A percentile compares a stretch with the other conserved stretches of the same genome.
phyloP scores from a whole-genome alignment of 2,329 filamentous ascomycete species.

The Cordyceps farinosa region DNA sequence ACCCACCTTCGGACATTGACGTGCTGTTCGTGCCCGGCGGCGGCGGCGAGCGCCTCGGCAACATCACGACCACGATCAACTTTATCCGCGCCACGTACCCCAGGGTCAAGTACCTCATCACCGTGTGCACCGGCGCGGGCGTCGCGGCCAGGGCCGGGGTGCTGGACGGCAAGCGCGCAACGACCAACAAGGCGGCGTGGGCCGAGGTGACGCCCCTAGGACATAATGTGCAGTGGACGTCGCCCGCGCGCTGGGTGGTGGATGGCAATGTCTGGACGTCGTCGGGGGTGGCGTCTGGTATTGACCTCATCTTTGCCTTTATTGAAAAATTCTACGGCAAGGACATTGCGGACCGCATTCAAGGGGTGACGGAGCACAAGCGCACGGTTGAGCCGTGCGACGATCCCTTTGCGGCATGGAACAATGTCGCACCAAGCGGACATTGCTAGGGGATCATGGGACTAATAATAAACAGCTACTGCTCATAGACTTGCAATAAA shows the following conservation, averaged over 20 bases:
- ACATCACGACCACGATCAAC: slow-evolving; percentile 31
- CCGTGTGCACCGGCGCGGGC: slow-evolving; percentile 62
- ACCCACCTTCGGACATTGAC: slow-evolving; percentile 43
- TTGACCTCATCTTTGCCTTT: slow-evolving; percentile 23
- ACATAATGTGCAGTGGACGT: slow-evolving; percentile 54
- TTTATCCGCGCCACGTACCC: slow-evolving; percentile 42
- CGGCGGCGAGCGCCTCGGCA: slow-evolving; percentile 37
- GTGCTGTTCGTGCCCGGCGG: slow-evolving; percentile 64
- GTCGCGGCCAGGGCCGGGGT: slow-evolving; percentile 55
- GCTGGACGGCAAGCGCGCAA: slow-evolving; percentile 57
- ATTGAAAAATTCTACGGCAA: slow-evolving; percentile 20
- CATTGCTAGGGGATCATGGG: background rate
- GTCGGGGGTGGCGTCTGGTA: slow-evolving; percentile 41
- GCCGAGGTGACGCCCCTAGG: slow-evolving; percentile 41
- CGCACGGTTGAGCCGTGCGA: slow-evolving; percentile 21
- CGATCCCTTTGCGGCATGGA: slow-evolving; percentile 21
- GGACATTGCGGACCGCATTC: slow-evolving; percentile 4
- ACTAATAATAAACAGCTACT: background rate
- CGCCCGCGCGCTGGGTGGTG: slow-evolving; percentile 58
- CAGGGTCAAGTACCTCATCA: slow-evolving; percentile 54
- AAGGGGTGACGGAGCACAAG: slow-evolving; percentile 19
- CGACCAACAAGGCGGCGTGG: slow-evolving; percentile 62
- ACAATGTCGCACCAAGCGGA: slow-evolving; percentile 18
- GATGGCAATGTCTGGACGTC: slow-evolving; percentile 65
- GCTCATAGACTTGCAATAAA: background rate